phyloP scores from a whole-genome alignment of 2,329 filamentous ascomycete genomes.

The Verticillium alfalfae region DNA sequence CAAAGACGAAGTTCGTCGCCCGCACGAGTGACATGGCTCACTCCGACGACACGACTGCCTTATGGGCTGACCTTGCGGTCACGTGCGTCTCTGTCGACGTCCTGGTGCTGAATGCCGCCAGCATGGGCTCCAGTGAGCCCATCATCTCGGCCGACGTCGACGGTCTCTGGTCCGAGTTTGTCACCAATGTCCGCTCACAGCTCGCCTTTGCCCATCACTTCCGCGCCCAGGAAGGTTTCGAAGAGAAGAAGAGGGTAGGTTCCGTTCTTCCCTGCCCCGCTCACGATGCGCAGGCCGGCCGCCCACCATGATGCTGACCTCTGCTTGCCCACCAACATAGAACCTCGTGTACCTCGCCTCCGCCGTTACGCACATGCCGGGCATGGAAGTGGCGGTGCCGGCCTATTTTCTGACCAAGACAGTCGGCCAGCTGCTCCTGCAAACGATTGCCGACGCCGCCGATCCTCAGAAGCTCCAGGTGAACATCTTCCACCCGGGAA shows the following conservation, averaged over 20 bases:
- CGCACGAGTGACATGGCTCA: background rate
- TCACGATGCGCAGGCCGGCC: too few relatives aligned
- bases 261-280: too few relatives aligned
- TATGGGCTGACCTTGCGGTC: conserved; percentile 5
- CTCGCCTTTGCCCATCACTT: conserved; percentile 15
- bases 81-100: conserved; percentile 18
- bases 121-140: background rate
- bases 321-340: background rate
- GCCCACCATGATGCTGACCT: background rate
- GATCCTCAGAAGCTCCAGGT: conserved; percentile 18
- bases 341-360: background rate
- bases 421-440: conserved; percentile 25
- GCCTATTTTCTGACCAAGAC: conserved; percentile 32
- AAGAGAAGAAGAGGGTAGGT: conserved; percentile 12
- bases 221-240: conserved; percentile 21
- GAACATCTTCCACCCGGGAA: conserved; percentile 17
- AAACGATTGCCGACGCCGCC: conserved; percentile 29
- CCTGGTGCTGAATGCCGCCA: conserved; percentile 20
- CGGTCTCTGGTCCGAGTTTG: conserved; percentile 4
- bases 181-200: conserved; percentile 7
- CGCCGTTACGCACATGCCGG: background rate
- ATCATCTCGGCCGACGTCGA: conserved; percentile 1
- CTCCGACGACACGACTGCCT: background rate
- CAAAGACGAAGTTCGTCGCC: background rate
- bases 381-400: conserved; percentile 4